A percentile compares a stretch with the other conserved stretches of the same genome.
Evolutionary conservation across 2,329 filamentous ascomycete genomes (phyloP).

Genomic region (Fragosphaeria purpurea): DNA sequence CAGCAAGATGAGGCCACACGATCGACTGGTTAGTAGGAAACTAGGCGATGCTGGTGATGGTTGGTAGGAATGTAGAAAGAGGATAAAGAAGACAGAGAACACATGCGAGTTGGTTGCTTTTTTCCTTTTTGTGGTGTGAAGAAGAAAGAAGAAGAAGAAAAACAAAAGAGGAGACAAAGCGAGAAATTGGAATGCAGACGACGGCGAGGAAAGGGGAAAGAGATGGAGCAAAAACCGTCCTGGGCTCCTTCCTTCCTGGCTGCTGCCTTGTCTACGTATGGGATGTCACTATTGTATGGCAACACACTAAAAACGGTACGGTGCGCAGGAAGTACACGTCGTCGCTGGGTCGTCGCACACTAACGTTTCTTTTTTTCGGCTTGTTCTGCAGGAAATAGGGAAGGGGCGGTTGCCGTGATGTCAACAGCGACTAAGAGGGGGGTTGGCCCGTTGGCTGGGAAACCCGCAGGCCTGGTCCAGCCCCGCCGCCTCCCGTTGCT

Average conservation of each 20-base stretch:
- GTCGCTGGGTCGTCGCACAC: too few species aligned
- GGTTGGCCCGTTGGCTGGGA: conserved; percentile 10
- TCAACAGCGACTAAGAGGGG: conserved; percentile 9
- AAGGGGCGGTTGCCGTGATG: conserved; percentile 9
- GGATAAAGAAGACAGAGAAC: not conserved
- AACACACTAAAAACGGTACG: too few species aligned
- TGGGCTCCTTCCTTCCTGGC: not conserved
- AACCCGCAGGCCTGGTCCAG: not conserved
- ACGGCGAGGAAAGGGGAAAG: not conserved
- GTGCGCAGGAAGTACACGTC: too few species aligned
- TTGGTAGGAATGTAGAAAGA: not conserved
- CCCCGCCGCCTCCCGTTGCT: not conserved
- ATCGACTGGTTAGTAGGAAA: not conserved
- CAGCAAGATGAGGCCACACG: too few species aligned
- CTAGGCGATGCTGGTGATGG: not conserved
- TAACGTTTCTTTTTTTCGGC: too few species aligned
- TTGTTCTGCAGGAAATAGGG: too few species aligned
- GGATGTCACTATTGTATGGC: too few species aligned
- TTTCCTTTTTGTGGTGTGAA: conserved; percentile 2
- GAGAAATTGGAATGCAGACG: not conserved
- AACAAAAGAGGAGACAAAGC: not conserved
- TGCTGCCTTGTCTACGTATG: too few species aligned
- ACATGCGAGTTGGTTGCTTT: not conserved
- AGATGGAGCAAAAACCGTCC: not conserved
- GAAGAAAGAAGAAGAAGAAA: conserved; percentile 4